These are phyloP conservation scores for Rubia peregrina DNA, from an alignment of 305 asterid species.

Conservation along the genomic window DNA sequence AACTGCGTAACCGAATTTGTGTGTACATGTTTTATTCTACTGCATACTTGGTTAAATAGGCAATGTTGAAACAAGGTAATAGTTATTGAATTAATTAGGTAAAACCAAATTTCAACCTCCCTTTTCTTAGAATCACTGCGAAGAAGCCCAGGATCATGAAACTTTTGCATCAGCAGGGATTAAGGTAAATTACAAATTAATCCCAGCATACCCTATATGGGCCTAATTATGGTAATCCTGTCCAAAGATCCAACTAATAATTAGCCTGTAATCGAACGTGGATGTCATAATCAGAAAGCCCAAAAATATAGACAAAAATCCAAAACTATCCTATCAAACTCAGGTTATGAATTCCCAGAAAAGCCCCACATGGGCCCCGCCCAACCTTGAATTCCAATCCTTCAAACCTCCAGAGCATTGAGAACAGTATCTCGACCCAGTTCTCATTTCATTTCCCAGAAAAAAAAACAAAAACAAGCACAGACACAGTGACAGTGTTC, in stretches of 20 bases:
- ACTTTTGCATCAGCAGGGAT: too few species aligned
- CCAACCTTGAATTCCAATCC: constrained; percentile 1
- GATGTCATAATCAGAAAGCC: constrained; percentile 6
- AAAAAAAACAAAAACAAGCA: background rate
- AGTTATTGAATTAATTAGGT: too few species aligned
- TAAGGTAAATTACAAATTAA: background rate
- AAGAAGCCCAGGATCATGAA: too few species aligned
- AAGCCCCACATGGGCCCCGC: constrained; percentile 1
- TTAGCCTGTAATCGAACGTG: background rate
- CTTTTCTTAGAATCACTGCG: too few species aligned
- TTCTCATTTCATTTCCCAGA: background rate
- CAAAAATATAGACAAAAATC: background rate
- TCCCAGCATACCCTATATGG: background rate
- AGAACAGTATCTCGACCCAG: background rate
- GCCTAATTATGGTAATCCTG: background rate
- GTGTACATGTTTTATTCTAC: too few species aligned
- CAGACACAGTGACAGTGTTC: background rate
- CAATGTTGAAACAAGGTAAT: too few species aligned
- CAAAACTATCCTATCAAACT: background rate
- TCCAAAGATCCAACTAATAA: background rate
- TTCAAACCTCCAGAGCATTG: background rate
- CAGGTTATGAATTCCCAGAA: constrained; percentile 3
- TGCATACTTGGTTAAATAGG: too few species aligned
- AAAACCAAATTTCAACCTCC: too few species aligned
- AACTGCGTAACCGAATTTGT: too few species aligned